These are phyloP conservation scores for Solanum pinnatisectum DNA, from an alignment of 257 asterid species.

Conservation along the genomic window DNA sequence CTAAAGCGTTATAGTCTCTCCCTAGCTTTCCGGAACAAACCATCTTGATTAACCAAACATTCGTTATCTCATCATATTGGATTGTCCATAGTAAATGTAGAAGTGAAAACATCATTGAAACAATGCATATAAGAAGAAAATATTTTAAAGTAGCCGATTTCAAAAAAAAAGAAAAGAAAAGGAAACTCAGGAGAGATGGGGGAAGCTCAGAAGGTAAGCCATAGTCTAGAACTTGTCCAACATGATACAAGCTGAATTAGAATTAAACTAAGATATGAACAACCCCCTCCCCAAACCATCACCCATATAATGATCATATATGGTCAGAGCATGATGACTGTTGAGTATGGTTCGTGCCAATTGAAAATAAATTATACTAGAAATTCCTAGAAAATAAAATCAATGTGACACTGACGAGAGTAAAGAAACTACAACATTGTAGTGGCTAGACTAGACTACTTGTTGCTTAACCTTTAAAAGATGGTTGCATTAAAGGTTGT, in stretches of 20 bases:
- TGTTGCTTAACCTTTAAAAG: neutral
- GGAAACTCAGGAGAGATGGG: neutral
- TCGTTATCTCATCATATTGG: neutral
- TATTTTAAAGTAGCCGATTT: neutral
- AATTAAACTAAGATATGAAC: neutral
- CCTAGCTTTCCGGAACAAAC: neutral
- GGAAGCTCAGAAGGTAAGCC: neutral
- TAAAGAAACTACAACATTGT: neutral
- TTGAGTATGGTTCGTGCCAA: neutral
- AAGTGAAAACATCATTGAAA: neutral
- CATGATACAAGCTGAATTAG: neutral
- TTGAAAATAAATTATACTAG: neutral
- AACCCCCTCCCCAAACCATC: neutral
- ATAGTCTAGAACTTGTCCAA: neutral
- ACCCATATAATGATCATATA: neutral
- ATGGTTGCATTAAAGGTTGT: neutral
- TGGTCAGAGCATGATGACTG: neutral
- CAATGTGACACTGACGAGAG: neutral
- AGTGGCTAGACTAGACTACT: neutral
- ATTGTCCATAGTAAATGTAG: neutral
- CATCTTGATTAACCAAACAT: neutral
- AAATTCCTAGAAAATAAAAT: neutral
- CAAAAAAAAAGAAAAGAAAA: neutral
- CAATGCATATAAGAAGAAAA: neutral
- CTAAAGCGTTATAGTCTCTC: neutral